phyloP scores from a whole-genome alignment of 345 rosid genomes.

The Erysimum cheiranthoides region DNA sequence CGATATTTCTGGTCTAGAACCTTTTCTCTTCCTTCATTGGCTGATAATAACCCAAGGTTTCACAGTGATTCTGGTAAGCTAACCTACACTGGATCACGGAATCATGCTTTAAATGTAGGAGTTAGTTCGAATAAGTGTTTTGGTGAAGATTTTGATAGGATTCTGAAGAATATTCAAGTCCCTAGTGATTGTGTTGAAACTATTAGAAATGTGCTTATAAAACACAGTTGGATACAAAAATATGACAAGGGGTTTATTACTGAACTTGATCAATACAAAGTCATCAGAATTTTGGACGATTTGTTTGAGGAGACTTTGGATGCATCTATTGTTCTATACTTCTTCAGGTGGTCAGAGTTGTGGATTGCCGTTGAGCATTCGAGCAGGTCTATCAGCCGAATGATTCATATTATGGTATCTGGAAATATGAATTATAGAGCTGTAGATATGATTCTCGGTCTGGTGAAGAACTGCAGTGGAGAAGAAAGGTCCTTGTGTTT shows the following conservation, averaged over 20 bases:
- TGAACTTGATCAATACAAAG: slow-evolving; percentile 45
- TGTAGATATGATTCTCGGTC: slow-evolving; percentile 42
- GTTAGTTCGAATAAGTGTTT: slow-evolving; percentile 21
- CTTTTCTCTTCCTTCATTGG: not conserved
- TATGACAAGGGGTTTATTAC: slow-evolving; percentile 25
- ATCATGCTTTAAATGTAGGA: not conserved
- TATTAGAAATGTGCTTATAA: slow-evolving; percentile 36
- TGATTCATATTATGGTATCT: slow-evolving; percentile 54
- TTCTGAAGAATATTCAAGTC: slow-evolving; percentile 16
- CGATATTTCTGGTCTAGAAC: slow-evolving; percentile 22
- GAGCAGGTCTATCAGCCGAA: slow-evolving; percentile 35
- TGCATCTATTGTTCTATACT: slow-evolving; percentile 53
- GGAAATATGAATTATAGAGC: slow-evolving; percentile 54
- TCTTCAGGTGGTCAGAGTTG: slow-evolving; percentile 54
- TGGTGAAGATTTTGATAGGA: slow-evolving; percentile 36
- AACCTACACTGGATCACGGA: not conserved
- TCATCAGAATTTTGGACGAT: slow-evolving; percentile 44
- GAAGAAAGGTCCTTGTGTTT: slow-evolving; percentile 42
- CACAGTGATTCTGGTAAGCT: slow-evolving; percentile 20
- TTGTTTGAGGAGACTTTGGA: slow-evolving; percentile 50
- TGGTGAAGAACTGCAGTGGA: slow-evolving; percentile 41
- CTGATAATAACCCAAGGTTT: not conserved
- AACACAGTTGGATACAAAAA: slow-evolving; percentile 41
- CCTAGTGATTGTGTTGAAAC: slow-evolving; percentile 36
- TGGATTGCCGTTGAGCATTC: slow-evolving; percentile 46